Evolutionary conservation across 176 grass and related monocot species (phyloP).

Genomic region (Avena atlantica): DNA sequence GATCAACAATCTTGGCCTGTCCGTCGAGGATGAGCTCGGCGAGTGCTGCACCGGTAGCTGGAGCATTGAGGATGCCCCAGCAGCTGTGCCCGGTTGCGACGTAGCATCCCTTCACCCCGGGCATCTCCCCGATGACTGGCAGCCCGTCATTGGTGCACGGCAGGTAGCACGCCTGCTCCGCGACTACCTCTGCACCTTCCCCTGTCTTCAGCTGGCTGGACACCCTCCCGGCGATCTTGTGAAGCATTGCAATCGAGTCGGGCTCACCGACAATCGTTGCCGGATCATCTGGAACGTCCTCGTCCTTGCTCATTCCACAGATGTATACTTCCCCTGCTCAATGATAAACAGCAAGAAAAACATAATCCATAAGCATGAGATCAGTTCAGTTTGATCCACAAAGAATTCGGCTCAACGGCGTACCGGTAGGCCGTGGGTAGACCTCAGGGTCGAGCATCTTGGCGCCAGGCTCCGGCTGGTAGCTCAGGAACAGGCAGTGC

Average conservation of each 20-base stretch:
- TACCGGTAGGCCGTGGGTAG: constrained; percentile 88
- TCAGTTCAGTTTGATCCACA: not conserved
- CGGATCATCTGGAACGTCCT: constrained; percentile 67
- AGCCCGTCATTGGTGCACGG: constrained; percentile 76
- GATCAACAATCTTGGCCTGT: constrained; percentile 55
- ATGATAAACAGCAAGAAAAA: not conserved
- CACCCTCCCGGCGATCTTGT: constrained; percentile 75
- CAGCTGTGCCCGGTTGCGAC: constrained; percentile 88
- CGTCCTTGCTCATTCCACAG: constrained; percentile 78
- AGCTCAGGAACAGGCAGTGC: constrained; percentile 88
- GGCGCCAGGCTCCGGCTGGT: constrained; percentile 69
- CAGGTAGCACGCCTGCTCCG: constrained; percentile 88
- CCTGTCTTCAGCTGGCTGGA: constrained; percentile 76
- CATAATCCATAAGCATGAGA: not conserved
- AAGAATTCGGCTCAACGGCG: not conserved
- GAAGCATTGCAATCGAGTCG: constrained; percentile 84
- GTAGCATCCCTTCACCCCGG: constrained; percentile 71
- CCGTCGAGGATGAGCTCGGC: constrained; percentile 88
- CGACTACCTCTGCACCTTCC: constrained; percentile 61
- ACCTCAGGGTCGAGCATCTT: constrained; percentile 91
- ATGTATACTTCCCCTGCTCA: constrained; percentile 90
- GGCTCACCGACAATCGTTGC: constrained; percentile 67
- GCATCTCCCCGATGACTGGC: constrained; percentile 86
- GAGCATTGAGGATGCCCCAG: constrained; percentile 94
- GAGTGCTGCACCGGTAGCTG: constrained; percentile 71